A percentile compares a stretch with the other conserved stretches of the same genome.
These are phyloP conservation scores for Diphasiastrum complanatum DNA, from an alignment of 83 land plant genomes.

Conservation along the genomic window DNA sequence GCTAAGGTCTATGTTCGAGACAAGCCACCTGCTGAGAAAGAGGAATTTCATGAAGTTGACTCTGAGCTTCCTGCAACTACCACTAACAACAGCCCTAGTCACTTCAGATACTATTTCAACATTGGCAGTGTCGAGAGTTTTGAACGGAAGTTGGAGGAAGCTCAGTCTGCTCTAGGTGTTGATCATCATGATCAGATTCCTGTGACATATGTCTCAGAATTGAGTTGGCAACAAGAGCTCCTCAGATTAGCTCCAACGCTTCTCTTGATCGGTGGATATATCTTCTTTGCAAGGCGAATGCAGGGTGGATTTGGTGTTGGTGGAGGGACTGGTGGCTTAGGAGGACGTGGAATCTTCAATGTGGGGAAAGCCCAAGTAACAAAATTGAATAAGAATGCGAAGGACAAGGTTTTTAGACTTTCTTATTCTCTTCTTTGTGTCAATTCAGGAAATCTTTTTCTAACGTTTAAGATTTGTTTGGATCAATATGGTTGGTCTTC, in stretches of 20 bases:
- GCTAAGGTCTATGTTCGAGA: constrained; percentile 78
- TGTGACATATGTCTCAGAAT: constrained; percentile 11
- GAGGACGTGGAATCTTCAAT: constrained; percentile 16
- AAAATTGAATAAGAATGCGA: not conserved
- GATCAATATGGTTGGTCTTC: not conserved
- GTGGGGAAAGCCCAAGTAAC: constrained; percentile 16
- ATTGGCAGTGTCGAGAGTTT: constrained; percentile 25
- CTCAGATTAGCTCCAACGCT: constrained; percentile 12
- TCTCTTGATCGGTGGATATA: constrained; percentile 8
- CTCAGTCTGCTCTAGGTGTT: constrained; percentile 18
- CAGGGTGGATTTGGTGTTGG: constrained; percentile 23
- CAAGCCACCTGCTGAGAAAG: constrained; percentile 29
- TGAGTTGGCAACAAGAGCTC: constrained; percentile 17
- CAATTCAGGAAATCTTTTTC: not conserved
- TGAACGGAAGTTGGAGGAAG: constrained; percentile 23
- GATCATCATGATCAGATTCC: constrained; percentile 18
- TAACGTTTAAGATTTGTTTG: too few species aligned
- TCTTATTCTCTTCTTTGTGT: not conserved
- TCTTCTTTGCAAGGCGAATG: constrained; percentile 9
- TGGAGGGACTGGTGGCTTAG: constrained; percentile 18
- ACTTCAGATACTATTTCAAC: constrained; percentile 9
- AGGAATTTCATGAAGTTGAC: constrained; percentile 15
- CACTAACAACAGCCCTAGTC: constrained; percentile 9
- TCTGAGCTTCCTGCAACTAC: constrained; percentile 16
- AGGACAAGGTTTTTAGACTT: constrained; percentile 4